Percentiles rank a stretch among this genome's conserved stretches.
These are phyloP conservation scores for Ophiostoma ulmi DNA, from an alignment of 2,329 filamentous ascomycete genomes.

Conservation along the genomic window DNA sequence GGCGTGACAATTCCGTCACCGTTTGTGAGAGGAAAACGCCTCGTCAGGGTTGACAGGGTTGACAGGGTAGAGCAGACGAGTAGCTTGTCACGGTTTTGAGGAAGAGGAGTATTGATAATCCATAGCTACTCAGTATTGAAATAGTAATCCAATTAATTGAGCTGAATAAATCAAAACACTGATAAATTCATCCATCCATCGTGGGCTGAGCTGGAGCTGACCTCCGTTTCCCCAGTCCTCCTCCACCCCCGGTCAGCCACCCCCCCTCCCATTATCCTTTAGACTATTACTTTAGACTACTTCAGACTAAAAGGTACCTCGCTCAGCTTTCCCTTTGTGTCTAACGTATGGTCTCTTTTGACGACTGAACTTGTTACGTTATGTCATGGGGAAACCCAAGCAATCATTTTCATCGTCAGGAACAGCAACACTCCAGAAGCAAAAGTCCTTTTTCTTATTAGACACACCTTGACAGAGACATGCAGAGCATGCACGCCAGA, in stretches of 20 bases:
- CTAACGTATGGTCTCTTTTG: neutral
- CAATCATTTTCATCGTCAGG: neutral
- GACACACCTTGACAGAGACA: neutral
- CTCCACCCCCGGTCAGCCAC: neutral
- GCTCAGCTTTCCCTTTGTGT: conserved; percentile 4
- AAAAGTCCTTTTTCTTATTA: neutral
- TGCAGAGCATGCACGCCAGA: neutral
- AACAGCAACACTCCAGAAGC: neutral
- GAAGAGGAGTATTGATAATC: neutral
- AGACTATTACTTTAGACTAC: neutral
- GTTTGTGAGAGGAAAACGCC: neutral
- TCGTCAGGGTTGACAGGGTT: conserved; percentile 5
- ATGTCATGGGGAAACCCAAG: neutral
- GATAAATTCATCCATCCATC: neutral
- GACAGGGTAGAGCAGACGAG: neutral
- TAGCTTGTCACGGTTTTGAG: neutral
- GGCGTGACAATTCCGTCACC: neutral
- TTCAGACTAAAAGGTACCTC: neutral
- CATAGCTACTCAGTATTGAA: too few species aligned
- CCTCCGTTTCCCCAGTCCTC: conserved; percentile 4
- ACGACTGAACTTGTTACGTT: neutral
- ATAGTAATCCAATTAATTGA: too few species aligned
- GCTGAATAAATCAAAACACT: too few species aligned
- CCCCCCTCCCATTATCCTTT: neutral
- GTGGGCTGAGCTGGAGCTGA: neutral